Conservation (phyloP, 805 yeast species). For the Metschnikowia gelsemii region DNA sequence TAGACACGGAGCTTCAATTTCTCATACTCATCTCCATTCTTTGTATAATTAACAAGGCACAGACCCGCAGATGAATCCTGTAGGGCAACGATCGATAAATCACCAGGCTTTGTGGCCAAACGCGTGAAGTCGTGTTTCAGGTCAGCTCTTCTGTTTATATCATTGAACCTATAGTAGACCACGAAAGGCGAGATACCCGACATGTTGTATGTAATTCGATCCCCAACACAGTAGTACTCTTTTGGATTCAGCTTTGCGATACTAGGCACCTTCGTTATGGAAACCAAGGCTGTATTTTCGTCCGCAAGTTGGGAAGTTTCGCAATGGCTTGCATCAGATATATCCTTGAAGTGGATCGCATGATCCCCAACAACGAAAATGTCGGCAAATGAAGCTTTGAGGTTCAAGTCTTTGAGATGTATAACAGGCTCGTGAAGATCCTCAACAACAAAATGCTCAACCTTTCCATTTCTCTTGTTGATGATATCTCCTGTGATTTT, state of each 20-base stretch:
- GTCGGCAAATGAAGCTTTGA: constrained; percentile 31
- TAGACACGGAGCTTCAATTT: constrained; percentile 36
- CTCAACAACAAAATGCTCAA: constrained; percentile 46
- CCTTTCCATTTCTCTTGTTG: constrained; percentile 58
- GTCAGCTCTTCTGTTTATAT: constrained; percentile 53
- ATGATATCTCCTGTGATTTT: constrained; percentile 54
- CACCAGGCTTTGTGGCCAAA: constrained; percentile 82
- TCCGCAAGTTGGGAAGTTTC: constrained; percentile 38
- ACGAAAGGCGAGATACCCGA: constrained; percentile 80
- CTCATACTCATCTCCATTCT: constrained; percentile 31
- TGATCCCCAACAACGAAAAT: constrained; percentile 71
- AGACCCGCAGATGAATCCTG: constrained; percentile 70
- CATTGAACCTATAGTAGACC: constrained; percentile 73
- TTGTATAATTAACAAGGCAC: constrained; percentile 64
- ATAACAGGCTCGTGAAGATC: constrained; percentile 35
- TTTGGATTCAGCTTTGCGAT: constrained; percentile 39
- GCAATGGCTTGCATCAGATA: constrained; percentile 75
- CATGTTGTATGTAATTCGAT: constrained; percentile 71
- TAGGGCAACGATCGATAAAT: constrained; percentile 60
- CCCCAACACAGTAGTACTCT: constrained; percentile 84
- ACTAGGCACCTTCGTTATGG: constrained; percentile 75
- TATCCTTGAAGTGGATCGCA: constrained; percentile 52
- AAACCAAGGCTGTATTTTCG: constrained; percentile 47
- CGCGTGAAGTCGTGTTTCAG: constrained; percentile 53
- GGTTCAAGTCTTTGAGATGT: constrained; percentile 14